These are phyloP conservation scores for Bocquillonia castaneifolia DNA, from an alignment of 441 rosid species.

Conservation along the genomic window DNA sequence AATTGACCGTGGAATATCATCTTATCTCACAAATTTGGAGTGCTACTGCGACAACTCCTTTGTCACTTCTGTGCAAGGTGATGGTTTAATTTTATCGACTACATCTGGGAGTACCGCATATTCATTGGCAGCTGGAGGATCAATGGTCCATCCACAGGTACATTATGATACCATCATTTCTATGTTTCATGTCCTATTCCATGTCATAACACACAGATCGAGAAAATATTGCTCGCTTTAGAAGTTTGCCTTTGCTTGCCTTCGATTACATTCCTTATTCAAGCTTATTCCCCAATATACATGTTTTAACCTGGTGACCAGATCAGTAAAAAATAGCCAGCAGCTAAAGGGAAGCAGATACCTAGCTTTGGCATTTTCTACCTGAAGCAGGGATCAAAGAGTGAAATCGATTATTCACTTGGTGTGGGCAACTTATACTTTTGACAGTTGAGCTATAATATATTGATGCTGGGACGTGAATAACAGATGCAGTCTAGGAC, in stretches of 20 bases:
- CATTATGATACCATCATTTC: background rate
- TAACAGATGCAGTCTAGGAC: too few species aligned
- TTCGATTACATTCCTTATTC: background rate
- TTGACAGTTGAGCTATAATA: too few species aligned
- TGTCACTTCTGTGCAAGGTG: slow-evolving; percentile 96
- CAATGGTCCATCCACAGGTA: slow-evolving; percentile 99
- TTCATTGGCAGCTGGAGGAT: slow-evolving; percentile 98
- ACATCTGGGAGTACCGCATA: slow-evolving; percentile 99
- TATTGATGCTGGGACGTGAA: too few species aligned
- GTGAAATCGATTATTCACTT: too few species aligned
- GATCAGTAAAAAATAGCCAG: too few species aligned
- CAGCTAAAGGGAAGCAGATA: too few species aligned
- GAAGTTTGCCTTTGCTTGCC: background rate
- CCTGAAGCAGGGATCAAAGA: too few species aligned
- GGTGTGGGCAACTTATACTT: too few species aligned
- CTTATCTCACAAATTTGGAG: slow-evolving; percentile 92
- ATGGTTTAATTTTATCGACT: slow-evolving; percentile 92
- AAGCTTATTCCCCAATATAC: too few species aligned
- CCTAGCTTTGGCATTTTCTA: too few species aligned
- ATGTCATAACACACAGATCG: background rate
- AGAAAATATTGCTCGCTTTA: background rate
- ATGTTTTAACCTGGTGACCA: too few species aligned
- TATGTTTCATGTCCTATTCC: background rate
- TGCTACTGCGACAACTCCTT: slow-evolving; percentile 92
- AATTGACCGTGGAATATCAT: slow-evolving; percentile 91